Percentiles rank a stretch among this genome's conserved stretches.
These are phyloP conservation scores for Fennellomyces sp. DNA, from an alignment of 371 early-diverging fungal genomes.

Conservation along the genomic window DNA sequence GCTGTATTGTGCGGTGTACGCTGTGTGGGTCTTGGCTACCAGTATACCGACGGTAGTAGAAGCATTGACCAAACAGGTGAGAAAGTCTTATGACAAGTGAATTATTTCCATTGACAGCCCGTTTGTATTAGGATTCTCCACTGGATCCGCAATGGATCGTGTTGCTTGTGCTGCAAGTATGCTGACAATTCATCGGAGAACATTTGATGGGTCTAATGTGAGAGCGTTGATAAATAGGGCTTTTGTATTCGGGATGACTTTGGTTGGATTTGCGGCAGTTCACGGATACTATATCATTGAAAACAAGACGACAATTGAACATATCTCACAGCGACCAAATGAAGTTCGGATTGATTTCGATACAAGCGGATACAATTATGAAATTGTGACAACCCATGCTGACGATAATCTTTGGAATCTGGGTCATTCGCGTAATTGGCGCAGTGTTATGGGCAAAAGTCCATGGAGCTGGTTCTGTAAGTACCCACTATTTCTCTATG, in stretches of 20 bases:
- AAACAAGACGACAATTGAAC: conserved; percentile 63
- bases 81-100: not conserved
- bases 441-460: conserved; percentile 43
- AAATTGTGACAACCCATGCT: conserved; percentile 47
- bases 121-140: conserved; percentile 12
- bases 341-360: conserved; percentile 52
- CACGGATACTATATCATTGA: conserved; percentile 53
- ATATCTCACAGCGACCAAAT: conserved; percentile 41
- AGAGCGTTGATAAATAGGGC: conserved; percentile 17
- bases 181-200: not conserved
- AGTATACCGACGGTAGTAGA: conserved; percentile 37
- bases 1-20: conserved; percentile 41
- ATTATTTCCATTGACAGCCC: not conserved
- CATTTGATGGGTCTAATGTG: not conserved
- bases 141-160: conserved; percentile 50
- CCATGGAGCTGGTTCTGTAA: conserved; percentile 47
- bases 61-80: conserved; percentile 40
- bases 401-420: conserved; percentile 53
- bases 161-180: conserved; percentile 38
- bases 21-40: conserved; percentile 47
- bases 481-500: too few relatives aligned
- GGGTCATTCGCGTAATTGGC: conserved; percentile 45
- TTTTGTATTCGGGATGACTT: conserved; percentile 44
- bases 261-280: conserved; percentile 48
- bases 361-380: conserved; percentile 41